Evolutionary conservation across 495 filamentous ascomycete species (phyloP).

Genomic region (Podospora australis): DNA sequence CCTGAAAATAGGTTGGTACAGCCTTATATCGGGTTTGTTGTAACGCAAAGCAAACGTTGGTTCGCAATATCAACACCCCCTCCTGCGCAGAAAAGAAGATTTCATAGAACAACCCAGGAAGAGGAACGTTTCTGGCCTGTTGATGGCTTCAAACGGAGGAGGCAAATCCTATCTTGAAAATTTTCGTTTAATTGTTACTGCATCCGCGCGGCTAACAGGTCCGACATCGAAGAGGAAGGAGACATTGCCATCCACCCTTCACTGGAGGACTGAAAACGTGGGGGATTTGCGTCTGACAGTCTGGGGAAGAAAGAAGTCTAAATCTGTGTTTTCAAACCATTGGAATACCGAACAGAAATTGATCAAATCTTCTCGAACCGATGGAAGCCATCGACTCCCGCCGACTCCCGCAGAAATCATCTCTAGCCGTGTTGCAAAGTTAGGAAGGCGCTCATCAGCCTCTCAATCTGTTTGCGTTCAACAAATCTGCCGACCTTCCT

Average conservation of each 20-base stretch:
- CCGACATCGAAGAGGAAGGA: constrained; percentile 13
- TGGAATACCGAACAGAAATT: neutral
- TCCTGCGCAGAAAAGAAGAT: too few relatives aligned
- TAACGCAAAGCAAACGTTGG: too few relatives aligned
- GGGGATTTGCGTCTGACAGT: too few relatives aligned
- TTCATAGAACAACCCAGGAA: too few relatives aligned
- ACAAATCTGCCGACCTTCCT: constrained; percentile 1
- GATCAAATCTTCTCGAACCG: neutral
- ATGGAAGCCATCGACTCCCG: neutral
- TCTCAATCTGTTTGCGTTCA: neutral
- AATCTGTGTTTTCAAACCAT: neutral
- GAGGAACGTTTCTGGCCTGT: constrained; percentile 1
- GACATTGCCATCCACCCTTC: neutral
- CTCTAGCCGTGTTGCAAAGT: neutral
- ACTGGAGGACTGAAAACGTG: too few relatives aligned
- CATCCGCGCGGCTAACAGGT: neutral
- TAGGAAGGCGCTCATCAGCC: neutral
- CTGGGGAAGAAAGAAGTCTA: neutral
- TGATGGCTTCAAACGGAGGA: constrained; percentile 1
- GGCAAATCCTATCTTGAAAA: neutral
- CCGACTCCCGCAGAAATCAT: neutral
- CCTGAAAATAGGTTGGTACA: neutral
- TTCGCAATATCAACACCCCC: neutral
- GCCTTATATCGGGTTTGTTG: neutral
- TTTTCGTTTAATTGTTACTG: constrained; percentile 3